Conservation (phyloP, 352 stramenopile species). For the Pythium coloratum region DNA sequence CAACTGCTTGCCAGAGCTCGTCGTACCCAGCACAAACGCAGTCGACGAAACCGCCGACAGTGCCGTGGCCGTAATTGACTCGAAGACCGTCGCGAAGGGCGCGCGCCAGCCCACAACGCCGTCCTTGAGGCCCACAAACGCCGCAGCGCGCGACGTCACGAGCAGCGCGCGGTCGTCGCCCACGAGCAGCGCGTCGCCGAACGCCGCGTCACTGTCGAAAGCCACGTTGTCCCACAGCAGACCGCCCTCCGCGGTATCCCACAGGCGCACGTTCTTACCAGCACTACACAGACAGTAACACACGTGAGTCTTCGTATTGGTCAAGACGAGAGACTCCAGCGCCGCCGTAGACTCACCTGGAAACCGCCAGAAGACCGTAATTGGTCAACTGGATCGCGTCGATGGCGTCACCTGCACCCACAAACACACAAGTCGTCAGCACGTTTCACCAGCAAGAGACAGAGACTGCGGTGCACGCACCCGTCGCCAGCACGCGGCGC, state of each 20-base stretch:
- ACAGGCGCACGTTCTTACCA: conserved; percentile 64
- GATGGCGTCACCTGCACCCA: conserved; percentile 45
- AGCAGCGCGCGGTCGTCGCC: conserved; percentile 52
- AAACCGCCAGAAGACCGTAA: conserved; percentile 64
- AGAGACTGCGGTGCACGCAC: conserved; percentile 20
- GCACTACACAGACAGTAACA: conserved; percentile 27
- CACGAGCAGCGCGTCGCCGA: conserved; percentile 45
- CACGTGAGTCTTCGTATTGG: background rate
- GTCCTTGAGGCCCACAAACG: conserved; percentile 63
- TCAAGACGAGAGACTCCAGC: background rate
- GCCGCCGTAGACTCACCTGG: conserved; percentile 38
- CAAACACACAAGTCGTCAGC: background rate
- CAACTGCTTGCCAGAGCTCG: conserved; percentile 1
- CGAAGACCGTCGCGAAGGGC: conserved; percentile 34
- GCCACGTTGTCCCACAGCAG: conserved; percentile 69
- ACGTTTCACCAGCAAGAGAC: background rate
- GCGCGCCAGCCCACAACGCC: conserved; percentile 43
- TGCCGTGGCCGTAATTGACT: conserved; percentile 34
- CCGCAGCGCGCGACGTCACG: conserved; percentile 42
- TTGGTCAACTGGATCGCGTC: conserved; percentile 72
- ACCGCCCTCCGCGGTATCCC: conserved; percentile 59
- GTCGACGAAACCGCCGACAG: conserved; percentile 47
- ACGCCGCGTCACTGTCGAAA: conserved; percentile 28
- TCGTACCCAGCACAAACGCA: conserved; percentile 43
- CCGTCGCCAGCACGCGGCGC: conserved; percentile 61